Percentiles rank a stretch among this genome's conserved stretches.
These are phyloP conservation scores for Rhodosporidiobolus sp. DNA, from an alignment of 768 basidiomycete genomes.

Conservation along the genomic window DNA sequence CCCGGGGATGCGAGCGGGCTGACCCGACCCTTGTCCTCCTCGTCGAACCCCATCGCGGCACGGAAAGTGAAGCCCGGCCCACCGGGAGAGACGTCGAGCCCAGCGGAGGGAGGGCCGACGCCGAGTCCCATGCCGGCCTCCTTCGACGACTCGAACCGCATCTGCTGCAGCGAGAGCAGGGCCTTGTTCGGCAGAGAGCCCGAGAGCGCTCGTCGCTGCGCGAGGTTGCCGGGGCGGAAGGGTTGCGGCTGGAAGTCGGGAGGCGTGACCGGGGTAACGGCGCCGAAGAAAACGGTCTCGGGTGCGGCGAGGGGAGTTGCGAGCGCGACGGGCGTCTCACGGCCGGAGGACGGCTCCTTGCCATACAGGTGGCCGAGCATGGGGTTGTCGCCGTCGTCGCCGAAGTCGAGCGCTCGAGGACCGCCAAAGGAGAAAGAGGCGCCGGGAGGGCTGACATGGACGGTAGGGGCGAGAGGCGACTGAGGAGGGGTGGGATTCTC, in stretches of 20 bases:
- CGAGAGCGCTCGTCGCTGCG: slow-evolving; percentile 21
- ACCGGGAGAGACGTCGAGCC: slow-evolving; percentile 6
- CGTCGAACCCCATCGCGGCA: slow-evolving; percentile 5
- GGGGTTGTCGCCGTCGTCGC: slow-evolving; percentile 1
- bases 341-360: not conserved
- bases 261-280: not conserved
- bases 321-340: not conserved
- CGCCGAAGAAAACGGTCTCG: slow-evolving; percentile 1
- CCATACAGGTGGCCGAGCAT: not conserved
- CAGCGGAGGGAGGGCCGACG: slow-evolving; percentile 32
- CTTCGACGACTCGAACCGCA: slow-evolving; percentile 36
- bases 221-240: slow-evolving; percentile 1
- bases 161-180: slow-evolving; percentile 32
- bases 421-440: not conserved
- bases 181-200: slow-evolving; percentile 34
- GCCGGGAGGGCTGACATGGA: slow-evolving; percentile 26
- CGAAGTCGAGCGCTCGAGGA: slow-evolving; percentile 1
- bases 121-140: slow-evolving; percentile 35
- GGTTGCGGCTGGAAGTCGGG: not conserved
- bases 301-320: not conserved
- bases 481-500: slow-evolving; percentile 36
- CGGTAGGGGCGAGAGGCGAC: slow-evolving; percentile 12
- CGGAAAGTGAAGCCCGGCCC: slow-evolving; percentile 12
- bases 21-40: not conserved
- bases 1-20: not conserved